Evolutionary conservation across 352 stramenopile species (phyloP).

Genomic region (Globisporangium cederbergense): DNA sequence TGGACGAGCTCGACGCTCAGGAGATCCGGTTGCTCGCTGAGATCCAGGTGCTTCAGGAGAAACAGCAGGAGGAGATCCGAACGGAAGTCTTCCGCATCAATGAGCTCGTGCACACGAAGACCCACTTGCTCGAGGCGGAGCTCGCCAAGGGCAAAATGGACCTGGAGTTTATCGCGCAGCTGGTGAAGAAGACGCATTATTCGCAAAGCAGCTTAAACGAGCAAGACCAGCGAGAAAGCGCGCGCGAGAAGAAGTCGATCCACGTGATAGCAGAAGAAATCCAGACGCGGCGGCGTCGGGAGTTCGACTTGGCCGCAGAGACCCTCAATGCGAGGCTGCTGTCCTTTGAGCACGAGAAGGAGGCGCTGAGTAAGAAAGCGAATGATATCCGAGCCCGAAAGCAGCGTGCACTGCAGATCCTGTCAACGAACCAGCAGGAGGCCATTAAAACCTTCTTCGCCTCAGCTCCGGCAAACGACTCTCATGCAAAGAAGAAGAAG

Average conservation of each 20-base stretch:
- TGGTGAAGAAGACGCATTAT: constrained; percentile 23
- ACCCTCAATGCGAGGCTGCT: constrained; percentile 33
- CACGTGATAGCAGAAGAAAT: constrained; percentile 31
- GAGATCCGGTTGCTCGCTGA: constrained; percentile 45
- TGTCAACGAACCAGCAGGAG: constrained; percentile 55
- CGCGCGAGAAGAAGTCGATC: constrained; percentile 8
- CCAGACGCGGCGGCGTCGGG: constrained; percentile 27
- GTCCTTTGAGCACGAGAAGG: constrained; percentile 39
- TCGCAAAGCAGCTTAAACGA: not conserved
- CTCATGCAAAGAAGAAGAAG: not conserved
- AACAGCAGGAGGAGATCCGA: constrained; percentile 30
- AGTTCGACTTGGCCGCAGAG: constrained; percentile 30
- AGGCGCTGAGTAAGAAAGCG: constrained; percentile 26
- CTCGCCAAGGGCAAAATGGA: constrained; percentile 41
- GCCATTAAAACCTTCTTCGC: constrained; percentile 49
- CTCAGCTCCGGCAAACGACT: constrained; percentile 2
- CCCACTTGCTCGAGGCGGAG: constrained; percentile 43
- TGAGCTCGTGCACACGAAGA: constrained; percentile 43
- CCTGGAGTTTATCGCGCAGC: constrained; percentile 40
- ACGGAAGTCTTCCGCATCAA: constrained; percentile 36
- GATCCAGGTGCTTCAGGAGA: constrained; percentile 44
- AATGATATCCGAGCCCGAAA: constrained; percentile 35
- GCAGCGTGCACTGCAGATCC: constrained; percentile 47
- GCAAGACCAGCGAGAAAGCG: constrained; percentile 7
- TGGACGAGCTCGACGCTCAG: constrained; percentile 28